Percentiles rank a stretch among this genome's conserved stretches.
These are phyloP conservation scores for Antrodiella citrinella DNA, from an alignment of 768 basidiomycete species.

Conservation along the genomic window DNA sequence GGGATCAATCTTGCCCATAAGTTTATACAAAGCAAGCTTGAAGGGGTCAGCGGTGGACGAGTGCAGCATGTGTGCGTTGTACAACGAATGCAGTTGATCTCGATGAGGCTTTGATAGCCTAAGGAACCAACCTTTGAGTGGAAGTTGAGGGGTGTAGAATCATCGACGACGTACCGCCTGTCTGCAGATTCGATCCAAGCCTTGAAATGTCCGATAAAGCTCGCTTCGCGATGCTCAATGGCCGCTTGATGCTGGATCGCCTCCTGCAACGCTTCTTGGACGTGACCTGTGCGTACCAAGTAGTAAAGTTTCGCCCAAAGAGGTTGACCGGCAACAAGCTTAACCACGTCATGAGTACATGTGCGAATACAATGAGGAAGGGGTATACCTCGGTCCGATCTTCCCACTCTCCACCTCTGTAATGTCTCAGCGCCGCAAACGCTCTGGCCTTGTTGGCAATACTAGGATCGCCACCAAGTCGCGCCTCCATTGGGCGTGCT, in stretches of 20 bases:
- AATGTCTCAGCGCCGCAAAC: conserved; percentile 74
- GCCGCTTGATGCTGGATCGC: conserved; percentile 61
- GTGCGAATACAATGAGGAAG: neutral
- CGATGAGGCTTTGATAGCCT: conserved; percentile 68
- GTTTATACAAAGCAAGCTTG: conserved; percentile 92
- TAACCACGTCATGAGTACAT: neutral
- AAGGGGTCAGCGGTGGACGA: conserved; percentile 86
- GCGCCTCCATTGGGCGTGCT: conserved; percentile 73
- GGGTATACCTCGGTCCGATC: conserved; percentile 73
- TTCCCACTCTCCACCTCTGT: conserved; percentile 76
- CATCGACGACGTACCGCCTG: conserved; percentile 56
- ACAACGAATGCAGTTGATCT: conserved; percentile 73
- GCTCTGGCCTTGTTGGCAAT: conserved; percentile 85
- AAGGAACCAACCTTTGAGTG: too few species aligned
- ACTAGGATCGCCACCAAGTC: conserved; percentile 86
- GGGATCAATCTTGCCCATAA: conserved; percentile 90
- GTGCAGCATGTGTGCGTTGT: conserved; percentile 86
- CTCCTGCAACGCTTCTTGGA: conserved; percentile 72
- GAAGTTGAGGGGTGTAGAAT: neutral
- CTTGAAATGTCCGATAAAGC: conserved; percentile 76
- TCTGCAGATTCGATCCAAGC: conserved; percentile 79
- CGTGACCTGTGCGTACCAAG: conserved; percentile 80
- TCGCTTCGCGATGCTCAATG: conserved; percentile 70
- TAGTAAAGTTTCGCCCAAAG: conserved; percentile 94
- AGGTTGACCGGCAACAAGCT: conserved; percentile 83